Conservation (phyloP, 2,329 filamentous ascomycete genomes). For the Beauveria sp. region DNA sequence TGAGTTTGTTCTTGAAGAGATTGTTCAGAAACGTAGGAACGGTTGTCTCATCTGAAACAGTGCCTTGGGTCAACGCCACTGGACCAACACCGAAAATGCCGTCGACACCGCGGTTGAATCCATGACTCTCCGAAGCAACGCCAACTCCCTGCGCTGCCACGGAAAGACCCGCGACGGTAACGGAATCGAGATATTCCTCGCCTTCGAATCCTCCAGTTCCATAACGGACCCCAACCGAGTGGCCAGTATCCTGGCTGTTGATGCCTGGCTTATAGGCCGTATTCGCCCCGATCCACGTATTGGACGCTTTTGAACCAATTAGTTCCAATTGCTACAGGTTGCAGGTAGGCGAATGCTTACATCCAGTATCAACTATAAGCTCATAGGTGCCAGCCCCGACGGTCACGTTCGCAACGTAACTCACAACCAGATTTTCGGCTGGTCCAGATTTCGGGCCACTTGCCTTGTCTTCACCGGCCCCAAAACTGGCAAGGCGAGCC, state of each 20-base stretch:
- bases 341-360: neutral
- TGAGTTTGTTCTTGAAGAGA: rapidly evolving
- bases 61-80: neutral
- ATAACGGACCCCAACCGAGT: rapidly evolving
- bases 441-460: rapidly evolving
- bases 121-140: rapidly evolving
- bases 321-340: neutral
- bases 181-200: neutral
- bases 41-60: neutral
- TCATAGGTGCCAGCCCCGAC: neutral
- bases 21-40: neutral
- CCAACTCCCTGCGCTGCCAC: neutral
- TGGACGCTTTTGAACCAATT: neutral
- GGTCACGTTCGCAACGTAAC: neutral
- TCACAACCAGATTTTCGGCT: neutral
- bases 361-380: neutral
- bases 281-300: neutral
- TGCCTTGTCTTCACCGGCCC: too few species aligned
- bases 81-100: neutral
- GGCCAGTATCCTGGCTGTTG: neutral
- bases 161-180: neutral
- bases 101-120: neutral
- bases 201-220: neutral
- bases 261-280: neutral
- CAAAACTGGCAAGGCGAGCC: too few species aligned